Percentiles rank a stretch among this genome's conserved stretches.
phyloP scores from a whole-genome alignment of 1,284 basidiomycete genomes.

The Tremellales sp. region DNA sequence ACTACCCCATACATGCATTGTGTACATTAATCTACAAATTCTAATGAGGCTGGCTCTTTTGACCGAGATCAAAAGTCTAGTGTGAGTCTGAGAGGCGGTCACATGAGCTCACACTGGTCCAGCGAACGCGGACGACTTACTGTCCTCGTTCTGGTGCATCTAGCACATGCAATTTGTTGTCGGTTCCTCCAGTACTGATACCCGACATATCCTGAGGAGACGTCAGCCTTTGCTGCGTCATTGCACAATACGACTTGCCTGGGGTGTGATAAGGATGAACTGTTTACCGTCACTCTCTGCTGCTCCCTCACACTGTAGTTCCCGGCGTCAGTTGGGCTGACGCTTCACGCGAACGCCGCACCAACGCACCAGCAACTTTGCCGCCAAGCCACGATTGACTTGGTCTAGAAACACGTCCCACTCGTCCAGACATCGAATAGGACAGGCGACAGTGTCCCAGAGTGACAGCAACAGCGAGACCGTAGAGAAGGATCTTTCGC shows the following conservation, averaged over 20 bases:
- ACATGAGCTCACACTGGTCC: not conserved
- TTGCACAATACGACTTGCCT: constrained; percentile 26
- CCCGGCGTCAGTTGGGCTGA: constrained; percentile 9
- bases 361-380: constrained; percentile 78
- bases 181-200: constrained; percentile 27
- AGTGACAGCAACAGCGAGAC: constrained; percentile 87
- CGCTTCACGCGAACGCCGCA: not conserved
- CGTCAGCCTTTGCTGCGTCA: constrained; percentile 1
- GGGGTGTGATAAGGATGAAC: constrained; percentile 85
- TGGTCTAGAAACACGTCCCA: constrained; percentile 97
- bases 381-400: constrained; percentile 83
- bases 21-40: no score
- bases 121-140: constrained; percentile 15
- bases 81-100: not conserved
- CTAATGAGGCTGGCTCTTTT: no score
- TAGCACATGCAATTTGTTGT: constrained; percentile 36
- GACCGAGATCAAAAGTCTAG: not conserved
- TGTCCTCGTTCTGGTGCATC: constrained; percentile 40
- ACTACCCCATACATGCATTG: no score
- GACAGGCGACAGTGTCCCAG: constrained; percentile 93
- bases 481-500: constrained; percentile 96
- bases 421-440: constrained; percentile 82
- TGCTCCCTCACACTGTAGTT: constrained; percentile 71
- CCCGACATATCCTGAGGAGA: constrained; percentile 40
- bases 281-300: constrained; percentile 79